phyloP scores from a whole-genome alignment of 257 asterid genomes.

The Primulina huaijiensis region DNA sequence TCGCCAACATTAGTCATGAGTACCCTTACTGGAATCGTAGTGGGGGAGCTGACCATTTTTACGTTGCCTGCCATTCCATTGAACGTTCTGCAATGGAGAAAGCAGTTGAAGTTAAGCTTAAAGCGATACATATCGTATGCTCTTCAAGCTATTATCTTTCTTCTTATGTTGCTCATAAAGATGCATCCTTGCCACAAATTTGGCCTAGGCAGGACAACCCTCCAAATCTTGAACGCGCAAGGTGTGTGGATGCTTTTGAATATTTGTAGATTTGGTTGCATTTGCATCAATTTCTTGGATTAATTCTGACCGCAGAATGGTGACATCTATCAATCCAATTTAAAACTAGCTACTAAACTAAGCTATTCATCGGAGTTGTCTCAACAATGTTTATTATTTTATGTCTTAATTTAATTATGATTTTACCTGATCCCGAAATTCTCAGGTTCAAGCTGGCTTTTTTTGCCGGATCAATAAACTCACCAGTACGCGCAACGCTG shows the following conservation, averaged over 20 bases:
- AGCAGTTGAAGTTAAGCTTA: conserved; percentile 55
- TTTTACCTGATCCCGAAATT: conserved; percentile 9
- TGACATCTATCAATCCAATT: neutral
- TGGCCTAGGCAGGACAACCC: conserved; percentile 72
- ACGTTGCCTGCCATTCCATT: conserved; percentile 85
- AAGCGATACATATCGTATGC: conserved; percentile 81
- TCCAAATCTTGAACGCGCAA: conserved; percentile 46
- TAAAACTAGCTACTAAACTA: neutral
- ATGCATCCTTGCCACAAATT: conserved; percentile 84
- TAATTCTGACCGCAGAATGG: neutral
- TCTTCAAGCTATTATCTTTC: conserved; percentile 70
- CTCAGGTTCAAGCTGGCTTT: conserved; percentile 69
- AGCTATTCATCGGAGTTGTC: neutral
- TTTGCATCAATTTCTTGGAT: neutral
- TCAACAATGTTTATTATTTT: neutral
- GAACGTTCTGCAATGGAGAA: conserved; percentile 76
- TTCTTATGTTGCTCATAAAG: conserved; percentile 78
- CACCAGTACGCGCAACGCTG: conserved; percentile 82
- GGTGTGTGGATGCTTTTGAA: conserved; percentile 39
- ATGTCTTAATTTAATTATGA: neutral
- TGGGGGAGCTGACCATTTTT: conserved; percentile 89
- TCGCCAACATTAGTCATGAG: conserved; percentile 52
- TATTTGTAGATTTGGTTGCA: conserved; percentile 20
- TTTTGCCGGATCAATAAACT: conserved; percentile 78
- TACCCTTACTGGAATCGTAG: conserved; percentile 71